Base-by-base conservation (phyloP, 331 rosid genomes). In the Saraca asoca region DNA sequence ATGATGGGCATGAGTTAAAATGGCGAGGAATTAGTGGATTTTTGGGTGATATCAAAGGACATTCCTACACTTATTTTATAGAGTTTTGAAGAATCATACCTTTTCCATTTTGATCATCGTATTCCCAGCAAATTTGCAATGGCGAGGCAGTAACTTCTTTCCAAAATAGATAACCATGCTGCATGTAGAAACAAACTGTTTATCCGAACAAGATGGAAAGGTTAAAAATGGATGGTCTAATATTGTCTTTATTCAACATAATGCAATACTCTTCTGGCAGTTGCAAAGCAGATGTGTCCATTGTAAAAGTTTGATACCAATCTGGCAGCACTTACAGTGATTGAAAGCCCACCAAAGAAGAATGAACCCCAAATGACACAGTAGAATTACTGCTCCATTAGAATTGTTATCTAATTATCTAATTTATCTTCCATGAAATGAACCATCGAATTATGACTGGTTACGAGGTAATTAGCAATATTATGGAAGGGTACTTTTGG, bases 301-400 rank as follows among this genome's bases (percentile, higher is more conserved):
- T 5, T 17, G 14, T 65, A 51, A 33, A 59, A 59, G 51, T 19
- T 64, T 19, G 44, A 55, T 5, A 87, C 85, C 50, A 91, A 95
- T 85, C 97, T 80, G 16, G 97, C 97, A 42, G 91, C 97, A 75
- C 93, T 85, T 1, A 93, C 84, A 13, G 93, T 91, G 67, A 85
- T 84, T 51, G 95, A 91, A 68, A 85, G 93, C 12, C 97, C 95
- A 7, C 95, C 90, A 61, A 87, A 91, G 87, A 85, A 91, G 78
- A 91, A 91, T 5, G 97, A 87, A 58, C 87, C 97, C 93, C 93
- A 91, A 42, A 88, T 91, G 74, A 91, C 14, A 52, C 65, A 82
- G 83, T n/a, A 91, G 68, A 56, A 88, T 54, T 65, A 85, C 84
- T 39, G 95, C 97, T 54, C 93, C 95, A 7, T 75, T 59, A 18